Evolutionary conservation across 2,329 filamentous ascomycete species (phyloP).

Genomic region (Graphilbum fragrans): DNA sequence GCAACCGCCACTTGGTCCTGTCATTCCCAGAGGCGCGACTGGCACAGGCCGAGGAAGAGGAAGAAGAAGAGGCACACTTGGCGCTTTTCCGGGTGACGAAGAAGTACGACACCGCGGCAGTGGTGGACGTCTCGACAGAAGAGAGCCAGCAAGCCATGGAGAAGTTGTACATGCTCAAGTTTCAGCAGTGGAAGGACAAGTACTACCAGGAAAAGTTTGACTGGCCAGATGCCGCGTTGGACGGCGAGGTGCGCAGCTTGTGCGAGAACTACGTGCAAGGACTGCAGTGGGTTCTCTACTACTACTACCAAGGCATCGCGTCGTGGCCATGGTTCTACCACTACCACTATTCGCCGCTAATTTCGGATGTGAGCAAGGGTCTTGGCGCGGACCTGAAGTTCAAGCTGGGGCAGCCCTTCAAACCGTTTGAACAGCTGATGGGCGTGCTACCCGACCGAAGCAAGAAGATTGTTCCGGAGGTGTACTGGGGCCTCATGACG

Average conservation of each 20-base stretch:
- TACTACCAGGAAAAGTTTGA: constrained; percentile 86
- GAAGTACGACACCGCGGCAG: constrained; percentile 80
- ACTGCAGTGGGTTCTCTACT: constrained; percentile 94
- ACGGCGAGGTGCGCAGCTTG: constrained; percentile 61
- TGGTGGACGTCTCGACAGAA: constrained; percentile 67
- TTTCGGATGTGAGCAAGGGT: constrained; percentile 78
- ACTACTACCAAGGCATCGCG: constrained; percentile 94
- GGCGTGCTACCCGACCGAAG: constrained; percentile 93
- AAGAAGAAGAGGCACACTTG: constrained; percentile 73
- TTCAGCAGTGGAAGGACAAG: constrained; percentile 83
- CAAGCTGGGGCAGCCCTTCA: constrained; percentile 87
- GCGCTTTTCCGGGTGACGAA: constrained; percentile 78
- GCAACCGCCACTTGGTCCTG: constrained; percentile 38
- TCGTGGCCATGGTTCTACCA: constrained; percentile 98
- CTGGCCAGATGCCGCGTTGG: constrained; percentile 71
- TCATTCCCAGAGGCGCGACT: constrained; percentile 30
- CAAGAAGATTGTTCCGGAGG: constrained; percentile 82
- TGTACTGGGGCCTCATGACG: constrained; percentile 91
- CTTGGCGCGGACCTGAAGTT: constrained; percentile 82
- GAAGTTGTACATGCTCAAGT: constrained; percentile 80
- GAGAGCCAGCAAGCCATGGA: constrained; percentile 71
- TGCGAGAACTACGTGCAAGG: constrained; percentile 97
- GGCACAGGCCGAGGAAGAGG: constrained; percentile 50
- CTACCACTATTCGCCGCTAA: constrained; percentile 97
- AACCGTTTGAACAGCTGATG: constrained; percentile 94